phyloP scores from a whole-genome alignment of 805 yeast genomes.

The Kluyveromyces siamensis region DNA sequence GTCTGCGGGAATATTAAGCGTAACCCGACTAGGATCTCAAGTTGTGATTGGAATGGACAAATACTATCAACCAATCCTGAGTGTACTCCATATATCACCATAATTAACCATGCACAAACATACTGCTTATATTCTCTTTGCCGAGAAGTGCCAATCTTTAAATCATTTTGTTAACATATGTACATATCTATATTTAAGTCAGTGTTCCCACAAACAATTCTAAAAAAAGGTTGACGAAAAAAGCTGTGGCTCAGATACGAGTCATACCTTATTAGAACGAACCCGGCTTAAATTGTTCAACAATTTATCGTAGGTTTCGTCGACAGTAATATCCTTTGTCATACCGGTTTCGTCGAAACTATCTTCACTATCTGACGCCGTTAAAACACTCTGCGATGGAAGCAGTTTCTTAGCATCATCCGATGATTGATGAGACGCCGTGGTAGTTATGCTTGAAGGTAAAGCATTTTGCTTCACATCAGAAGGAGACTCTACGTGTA shows the following conservation, averaged over 20 bases:
- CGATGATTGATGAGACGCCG: neutral
- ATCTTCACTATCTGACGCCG: constrained; percentile 11
- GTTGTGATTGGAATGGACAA: neutral
- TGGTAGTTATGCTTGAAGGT: neutral
- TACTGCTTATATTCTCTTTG: neutral
- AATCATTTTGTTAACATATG: neutral
- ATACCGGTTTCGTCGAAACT: constrained; percentile 7
- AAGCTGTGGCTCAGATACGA: neutral
- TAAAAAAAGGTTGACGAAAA: neutral
- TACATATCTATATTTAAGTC: neutral
- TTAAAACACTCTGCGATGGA: neutral
- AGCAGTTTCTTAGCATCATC: neutral
- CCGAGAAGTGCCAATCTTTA: neutral
- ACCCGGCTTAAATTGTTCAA: constrained; percentile 60
- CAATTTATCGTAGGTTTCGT: constrained; percentile 64
- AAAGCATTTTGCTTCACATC: constrained; percentile 1
- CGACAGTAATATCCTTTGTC: constrained; percentile 36
- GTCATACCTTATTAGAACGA: constrained; percentile 37
- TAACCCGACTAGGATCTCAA: constrained; percentile 11
- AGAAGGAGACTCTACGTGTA: constrained; percentile 9
- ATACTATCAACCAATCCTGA: constrained; percentile 2
- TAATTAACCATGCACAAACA: neutral
- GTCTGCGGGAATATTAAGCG: constrained; percentile 11
- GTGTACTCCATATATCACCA: neutral
- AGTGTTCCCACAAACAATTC: neutral